Percentiles rank a stretch among this genome's conserved stretches.
Conservation (phyloP, 176 grass and related monocot genomes). For the Puya raimondii region DNA sequence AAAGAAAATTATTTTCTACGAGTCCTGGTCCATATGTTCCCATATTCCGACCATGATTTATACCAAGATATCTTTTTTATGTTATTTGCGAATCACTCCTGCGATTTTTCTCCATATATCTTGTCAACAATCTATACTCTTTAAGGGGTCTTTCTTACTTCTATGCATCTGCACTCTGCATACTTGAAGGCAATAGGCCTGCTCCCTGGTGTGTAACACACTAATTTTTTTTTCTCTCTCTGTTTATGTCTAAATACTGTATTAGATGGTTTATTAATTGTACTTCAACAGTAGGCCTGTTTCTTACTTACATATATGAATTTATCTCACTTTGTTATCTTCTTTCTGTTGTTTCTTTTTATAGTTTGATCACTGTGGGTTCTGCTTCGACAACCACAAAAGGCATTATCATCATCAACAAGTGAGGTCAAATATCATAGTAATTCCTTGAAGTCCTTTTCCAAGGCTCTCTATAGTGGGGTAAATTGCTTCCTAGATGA, state of each 20-base stretch:
- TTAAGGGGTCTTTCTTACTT: too few relatives aligned
- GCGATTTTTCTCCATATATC: too few relatives aligned
- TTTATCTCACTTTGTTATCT: not conserved
- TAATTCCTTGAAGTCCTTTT: conserved; percentile 1
- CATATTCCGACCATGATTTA: too few relatives aligned
- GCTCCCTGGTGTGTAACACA: too few relatives aligned
- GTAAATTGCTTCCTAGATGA: not conserved
- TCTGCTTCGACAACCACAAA: not conserved
- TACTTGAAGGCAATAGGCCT: too few relatives aligned
- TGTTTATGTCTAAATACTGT: conserved; percentile 2
- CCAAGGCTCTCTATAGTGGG: conserved; percentile 2
- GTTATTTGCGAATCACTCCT: too few relatives aligned
- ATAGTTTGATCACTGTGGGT: conserved; percentile 12
- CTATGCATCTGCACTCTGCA: too few relatives aligned
- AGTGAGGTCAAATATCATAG: conserved; percentile 1
- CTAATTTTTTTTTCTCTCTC: not conserved
- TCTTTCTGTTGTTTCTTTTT: not conserved
- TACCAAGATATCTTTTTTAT: too few relatives aligned
- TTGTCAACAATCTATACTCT: too few relatives aligned
- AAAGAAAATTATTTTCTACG: too few relatives aligned
- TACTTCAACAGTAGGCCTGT: too few relatives aligned
- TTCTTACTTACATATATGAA: not conserved
- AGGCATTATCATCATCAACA: conserved; percentile 15
- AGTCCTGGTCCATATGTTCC: too few relatives aligned
- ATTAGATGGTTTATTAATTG: not conserved